Evolutionary conservation across 1,284 basidiomycete genomes (phyloP).

Genomic region (Mycosarcoma maydis): DNA sequence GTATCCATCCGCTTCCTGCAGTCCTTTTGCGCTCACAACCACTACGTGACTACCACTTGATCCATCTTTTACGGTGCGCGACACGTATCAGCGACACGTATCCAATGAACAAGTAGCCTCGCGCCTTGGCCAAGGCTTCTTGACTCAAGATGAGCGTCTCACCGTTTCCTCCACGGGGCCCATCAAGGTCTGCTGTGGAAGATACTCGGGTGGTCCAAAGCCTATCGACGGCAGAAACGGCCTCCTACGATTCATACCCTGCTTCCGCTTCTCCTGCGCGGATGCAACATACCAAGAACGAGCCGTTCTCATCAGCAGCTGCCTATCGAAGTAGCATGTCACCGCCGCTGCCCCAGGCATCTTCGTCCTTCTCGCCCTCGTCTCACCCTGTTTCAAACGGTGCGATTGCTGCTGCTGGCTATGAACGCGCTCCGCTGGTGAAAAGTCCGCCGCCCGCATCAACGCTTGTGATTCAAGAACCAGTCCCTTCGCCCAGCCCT

Average conservation of each 20-base stretch:
- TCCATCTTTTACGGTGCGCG: too few species aligned
- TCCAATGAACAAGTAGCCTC: too few species aligned
- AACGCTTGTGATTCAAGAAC: constrained; percentile 23
- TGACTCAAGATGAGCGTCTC: constrained; percentile 28
- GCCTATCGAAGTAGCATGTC: constrained; percentile 20
- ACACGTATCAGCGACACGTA: too few species aligned
- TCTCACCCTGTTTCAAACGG: background rate
- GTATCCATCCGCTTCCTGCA: too few species aligned
- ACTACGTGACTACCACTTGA: too few species aligned
- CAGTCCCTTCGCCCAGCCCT: constrained; percentile 1
- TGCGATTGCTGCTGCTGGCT: constrained; percentile 8
- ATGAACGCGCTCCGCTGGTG: constrained; percentile 11
- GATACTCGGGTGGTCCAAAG: background rate
- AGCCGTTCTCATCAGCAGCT: constrained; percentile 36
- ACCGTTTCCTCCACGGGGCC: constrained; percentile 16
- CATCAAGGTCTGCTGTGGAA: background rate
- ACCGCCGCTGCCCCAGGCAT: constrained; percentile 17
- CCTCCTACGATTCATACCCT: constrained; percentile 1
- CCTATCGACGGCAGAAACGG: background rate
- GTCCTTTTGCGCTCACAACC: too few species aligned
- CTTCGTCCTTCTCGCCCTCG: constrained; percentile 1
- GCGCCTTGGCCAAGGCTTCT: background rate
- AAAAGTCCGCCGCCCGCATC: constrained; percentile 22
- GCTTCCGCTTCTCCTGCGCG: background rate
- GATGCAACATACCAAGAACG: background rate